phyloP scores from a whole-genome alignment of 2,329 filamentous ascomycete species.

The Didymella segeticola region DNA sequence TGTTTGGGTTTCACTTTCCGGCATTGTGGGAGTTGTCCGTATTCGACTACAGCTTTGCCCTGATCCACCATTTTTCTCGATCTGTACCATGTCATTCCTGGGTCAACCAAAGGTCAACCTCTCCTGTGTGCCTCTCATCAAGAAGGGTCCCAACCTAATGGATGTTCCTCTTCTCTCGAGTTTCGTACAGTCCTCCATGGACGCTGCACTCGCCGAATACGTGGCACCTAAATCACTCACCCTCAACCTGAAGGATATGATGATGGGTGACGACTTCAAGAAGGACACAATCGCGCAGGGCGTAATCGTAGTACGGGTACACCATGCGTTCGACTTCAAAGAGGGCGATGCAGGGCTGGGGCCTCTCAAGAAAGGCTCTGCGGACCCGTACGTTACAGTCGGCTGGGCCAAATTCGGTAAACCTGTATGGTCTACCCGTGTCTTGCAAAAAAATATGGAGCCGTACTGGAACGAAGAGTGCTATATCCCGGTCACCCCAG shows the following conservation, averaged over 20 bases:
- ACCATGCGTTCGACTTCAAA: constrained; percentile 73
- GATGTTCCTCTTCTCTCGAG: constrained; percentile 76
- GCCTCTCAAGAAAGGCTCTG: constrained; percentile 64
- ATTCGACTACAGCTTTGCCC: constrained; percentile 75
- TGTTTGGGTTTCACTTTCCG: constrained; percentile 77
- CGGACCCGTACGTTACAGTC: constrained; percentile 74
- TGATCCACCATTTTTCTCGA: constrained; percentile 78
- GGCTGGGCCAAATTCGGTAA: constrained; percentile 82
- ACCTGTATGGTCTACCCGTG: constrained; percentile 69
- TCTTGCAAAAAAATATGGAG: constrained; percentile 69
- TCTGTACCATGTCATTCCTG: constrained; percentile 76
- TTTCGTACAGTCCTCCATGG: constrained; percentile 76
- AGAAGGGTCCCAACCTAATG: constrained; percentile 75
- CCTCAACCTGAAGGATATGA: constrained; percentile 77
- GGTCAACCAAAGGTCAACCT: constrained; percentile 76
- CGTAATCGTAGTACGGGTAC: constrained; percentile 70
- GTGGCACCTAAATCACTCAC: constrained; percentile 79
- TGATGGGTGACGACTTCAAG: constrained; percentile 79
- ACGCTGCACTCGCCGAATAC: constrained; percentile 76
- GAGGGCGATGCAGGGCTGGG: constrained; percentile 71
- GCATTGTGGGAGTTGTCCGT: constrained; percentile 73
- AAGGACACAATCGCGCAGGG: constrained; percentile 73
- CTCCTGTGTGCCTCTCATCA: constrained; percentile 73
- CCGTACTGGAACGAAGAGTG: constrained; percentile 75
- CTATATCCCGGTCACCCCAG: constrained; percentile 71